Evolutionary conservation across 1,284 basidiomycete species (phyloP), one percentile per base, ranked within the genome.

Genomic region (Filobasidium uniguttulatum): DNA sequence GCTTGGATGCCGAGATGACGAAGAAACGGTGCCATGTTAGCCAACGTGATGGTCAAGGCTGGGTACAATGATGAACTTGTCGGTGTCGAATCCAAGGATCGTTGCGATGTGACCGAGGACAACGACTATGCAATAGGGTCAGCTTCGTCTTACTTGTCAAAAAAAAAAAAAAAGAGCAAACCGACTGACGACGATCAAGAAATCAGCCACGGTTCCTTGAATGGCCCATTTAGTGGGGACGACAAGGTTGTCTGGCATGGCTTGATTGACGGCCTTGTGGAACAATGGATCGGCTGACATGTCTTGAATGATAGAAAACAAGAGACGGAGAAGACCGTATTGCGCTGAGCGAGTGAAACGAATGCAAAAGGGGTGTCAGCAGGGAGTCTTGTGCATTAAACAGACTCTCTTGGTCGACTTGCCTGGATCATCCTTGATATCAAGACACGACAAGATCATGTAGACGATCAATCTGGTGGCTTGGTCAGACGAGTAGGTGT

Each of bases 251-350:
- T 67, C 59, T 15, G 71, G 76, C n/a, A n/a, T n/a, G n/a, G n/a
- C n/a, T 30, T 66, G 61, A 48, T 75, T 74, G 30, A 93, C 69
- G 49, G 79, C 79, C 5, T 66, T 59, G 2, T 83, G 85, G 60
- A 96, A 91, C 0, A 76, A 72, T 26, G 75, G 74, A 59, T 94
- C 86, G 0, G 88, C 81, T 3, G 89, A 90, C 17, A 97, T 69
- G 4, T 86, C 83, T 63, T 98, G 93, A 4, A 97, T 72, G 53
- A 96, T 82, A 67, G 94, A 96, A 2, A 87, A 86, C 28, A 93
- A 73, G 3, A 87, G 79, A 41, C 91, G 78, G 59, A 90, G 87
- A 23, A 96, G 71, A 0, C 89, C 91, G 59, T 94, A 84, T 71
- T 91, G 82, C 50, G 91, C 86, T 82, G 60, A 14, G 44, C 54